These are phyloP conservation scores for Pseudocercospora cruenta DNA, from an alignment of 2,329 filamentous ascomycete species.

Conservation along the genomic window DNA sequence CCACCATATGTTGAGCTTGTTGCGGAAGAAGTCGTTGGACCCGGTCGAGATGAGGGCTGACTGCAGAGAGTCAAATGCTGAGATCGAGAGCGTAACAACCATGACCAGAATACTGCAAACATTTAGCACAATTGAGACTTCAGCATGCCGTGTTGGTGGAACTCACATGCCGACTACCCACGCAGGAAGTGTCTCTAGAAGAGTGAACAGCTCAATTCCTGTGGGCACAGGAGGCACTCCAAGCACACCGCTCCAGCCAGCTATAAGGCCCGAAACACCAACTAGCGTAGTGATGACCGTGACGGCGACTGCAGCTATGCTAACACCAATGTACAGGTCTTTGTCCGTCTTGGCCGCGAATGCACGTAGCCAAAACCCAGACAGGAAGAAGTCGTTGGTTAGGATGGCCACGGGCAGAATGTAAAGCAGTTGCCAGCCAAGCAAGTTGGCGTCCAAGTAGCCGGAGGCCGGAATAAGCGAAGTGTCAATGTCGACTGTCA, in stretches of 20 bases:
- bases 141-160: background rate
- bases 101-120: constrained; percentile 67
- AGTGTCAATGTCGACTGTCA: constrained; percentile 71
- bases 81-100: constrained; percentile 69
- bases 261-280: constrained; percentile 72
- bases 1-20: constrained; percentile 74
- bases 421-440: constrained; percentile 85
- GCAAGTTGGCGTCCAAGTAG: constrained; percentile 67
- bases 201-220: constrained; percentile 73
- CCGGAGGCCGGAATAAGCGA: constrained; percentile 70
- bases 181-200: constrained; percentile 70
- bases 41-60: constrained; percentile 78
- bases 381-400: constrained; percentile 86
- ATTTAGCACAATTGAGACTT: background rate
- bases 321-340: constrained; percentile 74
- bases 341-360: constrained; percentile 79
- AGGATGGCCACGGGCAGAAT: constrained; percentile 79
- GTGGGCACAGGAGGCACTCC: constrained; percentile 65
- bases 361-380: constrained; percentile 81
- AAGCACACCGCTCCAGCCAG: constrained; percentile 75
- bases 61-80: constrained; percentile 79
- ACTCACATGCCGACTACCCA: constrained; percentile 75
- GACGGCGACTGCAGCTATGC: constrained; percentile 67
- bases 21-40: constrained; percentile 83
- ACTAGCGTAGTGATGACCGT: constrained; percentile 73